A percentile compares a stretch with the other conserved stretches of the same genome.
Conservation (phyloP, 805 yeast genomes). For the Isabelozyma heimii region DNA sequence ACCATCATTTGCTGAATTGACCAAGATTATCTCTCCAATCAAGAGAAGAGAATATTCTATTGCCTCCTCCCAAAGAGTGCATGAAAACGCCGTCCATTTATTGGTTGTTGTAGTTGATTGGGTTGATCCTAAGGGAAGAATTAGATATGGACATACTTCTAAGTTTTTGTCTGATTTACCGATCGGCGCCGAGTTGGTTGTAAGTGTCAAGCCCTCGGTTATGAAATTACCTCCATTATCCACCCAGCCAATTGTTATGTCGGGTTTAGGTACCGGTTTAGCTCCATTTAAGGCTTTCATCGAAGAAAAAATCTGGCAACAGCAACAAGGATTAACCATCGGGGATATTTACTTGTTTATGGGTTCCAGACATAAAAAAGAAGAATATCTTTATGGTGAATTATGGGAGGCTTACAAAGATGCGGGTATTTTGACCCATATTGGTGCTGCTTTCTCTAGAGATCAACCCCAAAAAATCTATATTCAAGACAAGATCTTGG, state of each 20-base stretch:
- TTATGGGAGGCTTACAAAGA: slow-evolving; percentile 94
- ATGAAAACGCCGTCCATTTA: slow-evolving; percentile 86
- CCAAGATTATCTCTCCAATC: slow-evolving; percentile 74
- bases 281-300: slow-evolving; percentile 98
- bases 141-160: slow-evolving; percentile 92
- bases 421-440: slow-evolving; percentile 88
- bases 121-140: slow-evolving; percentile 82
- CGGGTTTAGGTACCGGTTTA: slow-evolving; percentile 96
- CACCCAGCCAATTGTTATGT: slow-evolving; percentile 89
- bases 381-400: slow-evolving; percentile 95
- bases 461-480: slow-evolving; percentile 94
- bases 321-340: slow-evolving; percentile 81
- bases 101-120: slow-evolving; percentile 95
- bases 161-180: slow-evolving; percentile 77
- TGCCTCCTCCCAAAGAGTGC: slow-evolving; percentile 92
- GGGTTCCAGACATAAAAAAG: slow-evolving; percentile 94
- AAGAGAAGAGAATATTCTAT: slow-evolving; percentile 97
- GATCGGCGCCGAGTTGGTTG: slow-evolving; percentile 84
- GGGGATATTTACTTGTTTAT: slow-evolving; percentile 85
- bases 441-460: slow-evolving; percentile 98
- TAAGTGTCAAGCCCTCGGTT: slow-evolving; percentile 93
- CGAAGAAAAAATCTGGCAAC: slow-evolving; percentile 93
- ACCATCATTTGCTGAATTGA: slow-evolving; percentile 69
- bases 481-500: slow-evolving; percentile 90
- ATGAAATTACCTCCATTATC: slow-evolving; percentile 92